A percentile compares a stretch with the other conserved stretches of the same genome.
Evolutionary conservation across 371 early-diverging fungal genomes (phyloP).

Genomic region (Thermomucor indicae-seudaticae): DNA sequence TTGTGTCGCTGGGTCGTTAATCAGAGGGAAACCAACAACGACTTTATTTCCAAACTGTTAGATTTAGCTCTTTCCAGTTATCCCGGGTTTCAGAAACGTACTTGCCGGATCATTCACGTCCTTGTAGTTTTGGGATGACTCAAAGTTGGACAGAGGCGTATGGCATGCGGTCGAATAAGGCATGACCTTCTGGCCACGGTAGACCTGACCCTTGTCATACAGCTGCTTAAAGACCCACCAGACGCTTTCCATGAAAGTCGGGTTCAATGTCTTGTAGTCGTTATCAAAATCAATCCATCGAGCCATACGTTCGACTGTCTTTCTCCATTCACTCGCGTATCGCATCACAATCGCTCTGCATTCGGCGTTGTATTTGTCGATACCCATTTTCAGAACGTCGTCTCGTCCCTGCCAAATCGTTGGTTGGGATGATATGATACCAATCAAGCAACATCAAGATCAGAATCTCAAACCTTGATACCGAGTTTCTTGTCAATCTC

Average conservation of each 20-base stretch:
- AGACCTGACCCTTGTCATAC: conserved; percentile 95
- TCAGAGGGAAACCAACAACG: conserved; percentile 94
- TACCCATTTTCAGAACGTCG: conserved; percentile 97
- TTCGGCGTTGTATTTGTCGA: conserved; percentile 98
- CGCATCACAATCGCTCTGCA: conserved; percentile 99
- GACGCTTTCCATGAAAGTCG: conserved; percentile 96
- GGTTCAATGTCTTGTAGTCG: conserved; percentile 98
- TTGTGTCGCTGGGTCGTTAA: conserved; percentile 73
- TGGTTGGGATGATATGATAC: too few species aligned
- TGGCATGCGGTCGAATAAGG: conserved; percentile 98
- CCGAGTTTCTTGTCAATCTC: conserved; percentile 99
- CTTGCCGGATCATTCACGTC: conserved; percentile 97
- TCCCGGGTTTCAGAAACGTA: conserved; percentile 15
- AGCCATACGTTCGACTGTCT: conserved; percentile 96
- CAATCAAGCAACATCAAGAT: too few species aligned
- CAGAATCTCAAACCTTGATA: conserved; percentile 71
- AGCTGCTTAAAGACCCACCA: conserved; percentile 99
- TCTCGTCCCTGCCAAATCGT: conserved; percentile 55
- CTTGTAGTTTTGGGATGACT: conserved; percentile 99
- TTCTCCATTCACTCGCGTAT: conserved; percentile 97
- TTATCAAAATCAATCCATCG: conserved; percentile 99
- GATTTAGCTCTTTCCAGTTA: not conserved
- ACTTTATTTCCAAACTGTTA: conserved; percentile 37
- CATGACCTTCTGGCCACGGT: conserved; percentile 98
- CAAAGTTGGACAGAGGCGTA: conserved; percentile 99